Percentiles rank a stretch among this genome's conserved stretches.
These are phyloP conservation scores for Cystobasidiaceae sp. DNA, from an alignment of 1,284 basidiomycete genomes.

Conservation along the genomic window DNA sequence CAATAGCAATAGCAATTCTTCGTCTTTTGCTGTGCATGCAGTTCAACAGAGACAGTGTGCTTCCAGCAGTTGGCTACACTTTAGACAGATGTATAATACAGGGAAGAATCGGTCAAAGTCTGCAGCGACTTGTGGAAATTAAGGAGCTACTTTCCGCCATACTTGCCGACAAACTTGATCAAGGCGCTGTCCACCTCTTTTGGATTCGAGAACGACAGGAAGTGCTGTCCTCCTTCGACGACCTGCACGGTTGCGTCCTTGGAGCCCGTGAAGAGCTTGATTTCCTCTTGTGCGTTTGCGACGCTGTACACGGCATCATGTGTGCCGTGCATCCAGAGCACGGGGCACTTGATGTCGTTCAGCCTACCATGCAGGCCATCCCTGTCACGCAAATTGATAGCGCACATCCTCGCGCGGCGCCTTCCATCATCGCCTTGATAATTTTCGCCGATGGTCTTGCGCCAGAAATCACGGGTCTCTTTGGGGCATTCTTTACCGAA, in stretches of 20 bases:
- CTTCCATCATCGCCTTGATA: constrained; percentile 21
- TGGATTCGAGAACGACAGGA: constrained; percentile 25
- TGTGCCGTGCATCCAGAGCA: constrained; percentile 20
- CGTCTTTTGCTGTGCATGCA: too few species aligned
- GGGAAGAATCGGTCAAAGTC: too few species aligned
- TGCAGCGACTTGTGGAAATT: too few species aligned
- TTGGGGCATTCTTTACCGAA: constrained; percentile 9
- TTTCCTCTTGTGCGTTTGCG: constrained; percentile 17
- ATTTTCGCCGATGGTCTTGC: constrained; percentile 12
- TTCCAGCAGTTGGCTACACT: too few species aligned
- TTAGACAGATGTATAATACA: too few species aligned
- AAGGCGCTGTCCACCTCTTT: constrained; percentile 17
- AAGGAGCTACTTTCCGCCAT: too few species aligned
- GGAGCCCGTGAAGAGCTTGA: constrained; percentile 14
- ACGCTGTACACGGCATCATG: constrained; percentile 17
- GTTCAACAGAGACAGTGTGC: too few species aligned
- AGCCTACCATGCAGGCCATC: constrained; percentile 20
- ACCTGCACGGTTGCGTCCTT: constrained; percentile 11
- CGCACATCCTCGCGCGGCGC: constrained; percentile 3
- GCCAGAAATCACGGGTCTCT: constrained; percentile 21
- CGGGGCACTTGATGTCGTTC: constrained; percentile 12
- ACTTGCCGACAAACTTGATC: constrained; percentile 4
- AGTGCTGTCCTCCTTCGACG: constrained; percentile 19
- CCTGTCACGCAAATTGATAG: constrained; percentile 20
- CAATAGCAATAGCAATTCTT: too few species aligned